phyloP scores from a whole-genome alignment of 1,284 basidiomycete genomes.

The Papiliotrema nemorosa region DNA sequence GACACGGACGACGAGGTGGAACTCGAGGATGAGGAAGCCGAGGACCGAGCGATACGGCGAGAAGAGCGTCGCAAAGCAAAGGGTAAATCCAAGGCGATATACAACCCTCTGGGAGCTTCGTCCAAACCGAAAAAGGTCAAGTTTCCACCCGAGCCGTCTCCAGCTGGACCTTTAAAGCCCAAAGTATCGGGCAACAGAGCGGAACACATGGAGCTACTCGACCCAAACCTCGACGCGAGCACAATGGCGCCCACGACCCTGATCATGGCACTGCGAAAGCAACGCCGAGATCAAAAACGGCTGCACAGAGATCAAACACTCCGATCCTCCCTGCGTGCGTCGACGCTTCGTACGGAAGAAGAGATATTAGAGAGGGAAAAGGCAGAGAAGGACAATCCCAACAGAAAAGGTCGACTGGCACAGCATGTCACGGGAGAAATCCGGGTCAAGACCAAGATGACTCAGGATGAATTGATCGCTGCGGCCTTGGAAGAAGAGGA shows the following conservation, averaged over 20 bases:
- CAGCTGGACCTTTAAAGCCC: not conserved
- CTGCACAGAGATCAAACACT: conserved; percentile 31
- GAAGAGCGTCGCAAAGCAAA: conserved; percentile 40
- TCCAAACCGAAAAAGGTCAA: conserved; percentile 8
- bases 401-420: conserved; percentile 31
- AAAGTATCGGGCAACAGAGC: conserved; percentile 5
- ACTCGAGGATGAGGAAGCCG: conserved; percentile 36
- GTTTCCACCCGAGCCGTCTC: conserved; percentile 5
- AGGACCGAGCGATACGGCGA: conserved; percentile 27
- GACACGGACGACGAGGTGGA: conserved; percentile 46
- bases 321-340: conserved; percentile 40
- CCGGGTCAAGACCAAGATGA: conserved; percentile 35
- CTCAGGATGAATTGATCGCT: conserved; percentile 54
- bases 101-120: conserved; percentile 28
- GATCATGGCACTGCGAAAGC: conserved; percentile 35
- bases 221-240: conserved; percentile 29
- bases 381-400: conserved; percentile 19
- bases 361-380: conserved; percentile 30
- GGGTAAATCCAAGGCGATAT: conserved; percentile 32
- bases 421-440: conserved; percentile 38
- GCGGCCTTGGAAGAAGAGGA: conserved; percentile 55
- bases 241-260: conserved; percentile 45
- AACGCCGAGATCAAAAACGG: conserved; percentile 38
- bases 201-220: conserved; percentile 13
- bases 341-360: conserved; percentile 36